Evolutionary conservation across 2,329 filamentous ascomycete genomes (phyloP), one percentile per base, ranked within the genome.

Genomic region (Tothia fuscella): DNA sequence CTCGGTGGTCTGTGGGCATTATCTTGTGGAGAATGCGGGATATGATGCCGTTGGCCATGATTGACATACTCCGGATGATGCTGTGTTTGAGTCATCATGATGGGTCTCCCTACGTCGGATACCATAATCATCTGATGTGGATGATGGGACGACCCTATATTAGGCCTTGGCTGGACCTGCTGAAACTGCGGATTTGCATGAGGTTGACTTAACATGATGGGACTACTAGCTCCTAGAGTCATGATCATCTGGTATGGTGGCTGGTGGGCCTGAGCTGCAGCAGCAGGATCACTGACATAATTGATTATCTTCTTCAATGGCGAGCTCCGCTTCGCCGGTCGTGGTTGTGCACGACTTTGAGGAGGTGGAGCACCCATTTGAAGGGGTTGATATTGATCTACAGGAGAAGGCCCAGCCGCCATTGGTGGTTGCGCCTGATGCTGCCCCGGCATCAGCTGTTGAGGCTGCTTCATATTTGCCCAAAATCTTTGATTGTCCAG

Each of bases 191-290:
- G 13, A 9, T 29, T 9, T 13, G 26, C 9, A 29, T n/a, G n/a
- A n/a, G n/a, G n/a, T n/a, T n/a, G n/a, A n/a, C n/a, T n/a, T n/a
- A 20, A 21, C 10, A 38, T 20, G 6, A 21, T 24, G 20, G 16
- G 35, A 9, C 9, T 9, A 9, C 12, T 20, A 9, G 35, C 35
- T 14, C 22, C 32, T 16, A 28, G 41, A 28, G 31, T 37, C 41
- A 43, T 38, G 10, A 43, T 43, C 5, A 28, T 37, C 21, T 41
- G 39, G 20, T 41, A 41, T 24, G 35, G 35, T 9, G 31, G 31
- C 7, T 19, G 13, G 9, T 12, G 13, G 20, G 31, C 13, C 20
- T 41, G 39, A 41, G 39, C 39, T 5, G 39, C 39, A 25, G 26
- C 29, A 25, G 29, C 24, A 6, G 39, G 39, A 24, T 41, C 39